phyloP scores from a whole-genome alignment of 2,329 filamentous ascomycete genomes.

The Alternaria tenuissima region DNA sequence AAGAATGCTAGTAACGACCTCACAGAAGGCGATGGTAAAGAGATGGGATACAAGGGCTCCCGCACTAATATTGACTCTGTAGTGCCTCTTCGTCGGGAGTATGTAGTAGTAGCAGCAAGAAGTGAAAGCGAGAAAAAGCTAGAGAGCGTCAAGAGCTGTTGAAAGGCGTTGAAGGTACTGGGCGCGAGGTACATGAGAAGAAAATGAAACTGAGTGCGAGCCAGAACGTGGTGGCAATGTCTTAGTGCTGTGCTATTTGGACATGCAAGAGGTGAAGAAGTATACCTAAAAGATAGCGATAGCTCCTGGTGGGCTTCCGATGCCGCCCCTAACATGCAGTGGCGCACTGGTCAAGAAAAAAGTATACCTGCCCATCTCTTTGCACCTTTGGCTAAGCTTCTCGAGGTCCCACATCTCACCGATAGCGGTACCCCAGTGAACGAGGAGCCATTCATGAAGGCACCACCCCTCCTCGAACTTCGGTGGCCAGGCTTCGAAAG shows the following conservation, averaged over 20 bases:
- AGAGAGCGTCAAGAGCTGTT: neutral
- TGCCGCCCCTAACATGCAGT: conserved; percentile 63
- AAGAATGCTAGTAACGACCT: neutral
- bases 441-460: conserved; percentile 45
- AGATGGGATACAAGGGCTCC: neutral
- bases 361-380: conserved; percentile 61
- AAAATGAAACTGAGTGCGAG: neutral
- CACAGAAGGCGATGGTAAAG: neutral
- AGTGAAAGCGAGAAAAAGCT: neutral
- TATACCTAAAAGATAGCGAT: conserved; percentile 42
- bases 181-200: neutral
- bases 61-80: neutral
- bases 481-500: conserved; percentile 51
- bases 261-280: neutral
- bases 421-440: conserved; percentile 43
- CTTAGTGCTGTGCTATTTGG: neutral
- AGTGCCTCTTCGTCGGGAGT: neutral
- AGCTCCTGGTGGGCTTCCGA: conserved; percentile 48
- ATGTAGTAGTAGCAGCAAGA: neutral
- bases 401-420: conserved; percentile 57
- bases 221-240: neutral
- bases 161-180: neutral
- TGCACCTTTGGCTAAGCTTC: conserved; percentile 62
- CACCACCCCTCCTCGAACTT: conserved; percentile 42
- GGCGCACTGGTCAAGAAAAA: conserved; percentile 70